Conservation (phyloP, 495 filamentous ascomycete genomes). For the Apodospora peruviana region DNA sequence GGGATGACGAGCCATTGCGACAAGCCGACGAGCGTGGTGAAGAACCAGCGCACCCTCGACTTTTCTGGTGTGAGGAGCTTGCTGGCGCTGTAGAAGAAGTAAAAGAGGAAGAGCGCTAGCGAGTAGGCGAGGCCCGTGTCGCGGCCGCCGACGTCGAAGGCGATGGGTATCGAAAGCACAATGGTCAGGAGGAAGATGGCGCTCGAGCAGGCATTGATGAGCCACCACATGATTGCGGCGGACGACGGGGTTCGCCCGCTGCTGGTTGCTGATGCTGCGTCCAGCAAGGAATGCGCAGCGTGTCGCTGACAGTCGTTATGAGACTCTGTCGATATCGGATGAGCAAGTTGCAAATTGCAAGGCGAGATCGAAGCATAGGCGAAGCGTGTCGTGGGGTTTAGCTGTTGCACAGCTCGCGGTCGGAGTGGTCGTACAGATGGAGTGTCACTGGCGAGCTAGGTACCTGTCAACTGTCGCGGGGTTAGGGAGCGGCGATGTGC, state of each 20-base stretch:
- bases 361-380: no score
- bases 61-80: constrained; percentile 74
- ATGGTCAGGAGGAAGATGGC: constrained; percentile 79
- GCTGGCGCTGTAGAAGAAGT: constrained; percentile 78
- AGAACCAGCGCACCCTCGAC: constrained; percentile 66
- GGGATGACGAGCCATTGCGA: constrained; percentile 82
- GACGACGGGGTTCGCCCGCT: constrained; percentile 15
- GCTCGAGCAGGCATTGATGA: constrained; percentile 66
- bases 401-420: no score
- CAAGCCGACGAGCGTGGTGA: constrained; percentile 59
- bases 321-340: no score
- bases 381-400: no score
- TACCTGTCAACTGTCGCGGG: no score
- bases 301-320: no score
- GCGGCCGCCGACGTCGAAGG: constrained; percentile 95
- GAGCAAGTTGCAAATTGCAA: no score
- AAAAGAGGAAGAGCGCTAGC: constrained; percentile 78
- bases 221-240: constrained; percentile 57
- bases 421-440: no score
- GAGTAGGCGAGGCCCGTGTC: constrained; percentile 91
- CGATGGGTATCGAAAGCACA: constrained; percentile 87
- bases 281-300: no score
- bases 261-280: no score
- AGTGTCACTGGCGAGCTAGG: no score
- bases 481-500: no score